phyloP scores from a whole-genome alignment of 2,329 filamentous ascomycete species.

The Fusarium pseudocircinatum region DNA sequence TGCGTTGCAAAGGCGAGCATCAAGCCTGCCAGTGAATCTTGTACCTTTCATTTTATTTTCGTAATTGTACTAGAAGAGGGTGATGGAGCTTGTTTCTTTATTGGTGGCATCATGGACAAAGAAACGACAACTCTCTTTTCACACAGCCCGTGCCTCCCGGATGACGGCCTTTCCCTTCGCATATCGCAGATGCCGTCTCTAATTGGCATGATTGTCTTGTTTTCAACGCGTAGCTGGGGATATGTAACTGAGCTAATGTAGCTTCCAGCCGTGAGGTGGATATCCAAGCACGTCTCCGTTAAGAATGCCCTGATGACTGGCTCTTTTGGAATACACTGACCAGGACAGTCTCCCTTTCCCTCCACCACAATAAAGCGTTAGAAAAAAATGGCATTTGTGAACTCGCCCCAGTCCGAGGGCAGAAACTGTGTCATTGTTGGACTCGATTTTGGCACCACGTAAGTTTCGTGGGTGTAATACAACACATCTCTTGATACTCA shows the following conservation, averaged over 20 bases:
- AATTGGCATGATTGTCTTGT: neutral
- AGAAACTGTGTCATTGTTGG: neutral
- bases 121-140: neutral
- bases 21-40: neutral
- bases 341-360: neutral
- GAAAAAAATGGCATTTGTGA: no score
- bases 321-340: neutral
- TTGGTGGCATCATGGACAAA: neutral
- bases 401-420: no score
- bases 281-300: neutral
- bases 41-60: neutral
- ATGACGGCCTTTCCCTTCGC: neutral
- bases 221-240: neutral
- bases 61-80: neutral
- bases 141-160: neutral
- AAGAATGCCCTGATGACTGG: neutral
- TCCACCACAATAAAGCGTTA: no score
- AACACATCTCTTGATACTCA: rapidly evolving
- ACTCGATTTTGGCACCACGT: neutral
- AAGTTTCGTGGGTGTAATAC: neutral
- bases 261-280: neutral
- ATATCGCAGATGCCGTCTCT: neutral
- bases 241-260: neutral
- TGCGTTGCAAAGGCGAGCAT: neutral
- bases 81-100: neutral